Percentiles rank a stretch among this genome's conserved stretches.
Conservation (phyloP, 371 early-diverging fungal genomes). For the Dichotomocladium elegans region DNA sequence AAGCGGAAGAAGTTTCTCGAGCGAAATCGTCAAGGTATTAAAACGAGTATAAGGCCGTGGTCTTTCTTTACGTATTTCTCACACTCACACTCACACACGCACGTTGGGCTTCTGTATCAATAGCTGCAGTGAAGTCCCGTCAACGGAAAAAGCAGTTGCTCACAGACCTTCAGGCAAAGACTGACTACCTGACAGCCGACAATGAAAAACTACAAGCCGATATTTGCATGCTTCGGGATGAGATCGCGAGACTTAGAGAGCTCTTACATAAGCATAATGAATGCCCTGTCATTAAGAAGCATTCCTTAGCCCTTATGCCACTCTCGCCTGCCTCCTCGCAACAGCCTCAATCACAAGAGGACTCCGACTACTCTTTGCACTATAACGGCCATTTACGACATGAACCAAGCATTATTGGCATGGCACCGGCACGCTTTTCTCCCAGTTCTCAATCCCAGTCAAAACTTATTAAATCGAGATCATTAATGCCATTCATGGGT, state of each 20-base stretch:
- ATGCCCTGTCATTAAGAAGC: conserved; percentile 41
- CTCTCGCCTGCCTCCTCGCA: not conserved
- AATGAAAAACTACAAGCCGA: conserved; percentile 49
- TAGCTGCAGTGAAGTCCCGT: conserved; percentile 67
- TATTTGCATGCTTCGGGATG: conserved; percentile 41
- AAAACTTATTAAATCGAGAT: too few species aligned
- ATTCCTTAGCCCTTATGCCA: too few species aligned
- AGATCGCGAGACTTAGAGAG: conserved; percentile 42
- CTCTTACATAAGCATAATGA: conserved; percentile 51
- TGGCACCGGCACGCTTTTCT: too few species aligned
- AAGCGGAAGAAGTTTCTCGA: conserved; percentile 71
- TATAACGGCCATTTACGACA: too few species aligned
- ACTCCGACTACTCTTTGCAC: not conserved
- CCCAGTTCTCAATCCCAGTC: too few species aligned
- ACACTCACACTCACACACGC: too few species aligned
- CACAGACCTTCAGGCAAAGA: conserved; percentile 48
- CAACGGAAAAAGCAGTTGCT: conserved; percentile 67
- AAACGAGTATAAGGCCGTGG: too few species aligned
- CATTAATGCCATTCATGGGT: too few species aligned
- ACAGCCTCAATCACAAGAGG: not conserved
- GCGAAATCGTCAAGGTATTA: conserved; percentile 69
- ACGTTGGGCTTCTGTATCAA: not conserved
- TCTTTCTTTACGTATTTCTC: too few species aligned
- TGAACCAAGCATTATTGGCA: too few species aligned
- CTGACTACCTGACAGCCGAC: conserved; percentile 46